These are phyloP conservation scores for Podila minutissima DNA, from an alignment of 192 early-diverging fungal genomes.

Conservation along the genomic window DNA sequence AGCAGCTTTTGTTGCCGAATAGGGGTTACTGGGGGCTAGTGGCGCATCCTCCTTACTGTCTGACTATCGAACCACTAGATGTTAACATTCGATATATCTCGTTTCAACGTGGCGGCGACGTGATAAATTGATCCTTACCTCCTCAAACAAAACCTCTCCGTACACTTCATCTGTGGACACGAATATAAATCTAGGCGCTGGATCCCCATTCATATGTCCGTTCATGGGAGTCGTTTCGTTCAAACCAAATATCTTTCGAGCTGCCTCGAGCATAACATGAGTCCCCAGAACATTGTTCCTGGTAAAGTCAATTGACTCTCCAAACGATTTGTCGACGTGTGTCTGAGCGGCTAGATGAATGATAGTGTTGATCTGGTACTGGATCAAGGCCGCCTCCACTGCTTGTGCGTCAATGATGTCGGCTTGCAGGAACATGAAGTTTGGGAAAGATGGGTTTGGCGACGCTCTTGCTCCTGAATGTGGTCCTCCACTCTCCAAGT, in stretches of 20 bases:
- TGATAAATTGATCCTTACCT: constrained; percentile 34
- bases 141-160: constrained; percentile 68
- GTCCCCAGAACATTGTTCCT: constrained; percentile 84
- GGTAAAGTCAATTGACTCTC: constrained; percentile 83
- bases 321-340: constrained; percentile 89
- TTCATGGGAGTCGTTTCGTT: neutral
- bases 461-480: neutral
- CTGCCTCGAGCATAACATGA: constrained; percentile 81
- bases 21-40: constrained; percentile 80
- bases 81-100: too few species aligned
- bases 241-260: constrained; percentile 37
- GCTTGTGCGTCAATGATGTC: constrained; percentile 74
- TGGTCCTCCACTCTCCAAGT: neutral
- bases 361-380: constrained; percentile 77
- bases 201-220: constrained; percentile 16
- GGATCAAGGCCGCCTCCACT: constrained; percentile 67
- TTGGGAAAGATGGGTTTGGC: neutral
- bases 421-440: constrained; percentile 54
- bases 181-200: constrained; percentile 74
- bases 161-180: constrained; percentile 88
- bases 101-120: too few species aligned
- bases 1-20: constrained; percentile 88
- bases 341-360: constrained; percentile 86
- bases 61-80: constrained; percentile 51
- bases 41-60: constrained; percentile 70